These are phyloP conservation scores for Clonostachys solani DNA, from an alignment of 2,329 filamentous ascomycete species.

Conservation along the genomic window DNA sequence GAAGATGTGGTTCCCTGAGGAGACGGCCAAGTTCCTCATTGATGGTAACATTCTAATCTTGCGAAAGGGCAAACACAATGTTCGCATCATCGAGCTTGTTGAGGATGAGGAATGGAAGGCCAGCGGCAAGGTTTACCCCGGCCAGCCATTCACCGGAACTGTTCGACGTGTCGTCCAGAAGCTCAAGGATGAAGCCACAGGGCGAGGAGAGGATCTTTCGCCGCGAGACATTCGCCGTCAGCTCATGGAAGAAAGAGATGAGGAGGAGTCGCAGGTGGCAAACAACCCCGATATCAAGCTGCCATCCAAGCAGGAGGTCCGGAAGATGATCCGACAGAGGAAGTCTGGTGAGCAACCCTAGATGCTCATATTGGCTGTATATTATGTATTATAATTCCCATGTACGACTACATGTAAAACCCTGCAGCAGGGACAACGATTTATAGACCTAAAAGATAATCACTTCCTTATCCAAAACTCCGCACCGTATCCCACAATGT, in stretches of 20 bases:
- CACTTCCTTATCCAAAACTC: neutral
- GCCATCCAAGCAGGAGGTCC: constrained; percentile 26
- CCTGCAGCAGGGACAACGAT: neutral
- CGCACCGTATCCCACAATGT: constrained; percentile 1
- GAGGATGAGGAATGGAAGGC: constrained; percentile 47
- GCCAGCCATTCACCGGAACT: constrained; percentile 44
- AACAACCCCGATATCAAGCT: constrained; percentile 36
- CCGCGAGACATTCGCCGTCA: constrained; percentile 16
- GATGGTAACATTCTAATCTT: constrained; percentile 55
- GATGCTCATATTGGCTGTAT: constrained; percentile 1
- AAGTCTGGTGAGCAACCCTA: no score
- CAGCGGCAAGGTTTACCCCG: constrained; percentile 47
- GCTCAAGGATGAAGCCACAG: constrained; percentile 26
- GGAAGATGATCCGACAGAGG: constrained; percentile 6
- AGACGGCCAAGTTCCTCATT: constrained; percentile 58
- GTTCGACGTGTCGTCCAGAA: constrained; percentile 36
- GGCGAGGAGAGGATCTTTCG: constrained; percentile 17
- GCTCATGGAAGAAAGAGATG: constrained; percentile 15
- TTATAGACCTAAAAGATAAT: no score
- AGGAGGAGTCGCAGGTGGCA: constrained; percentile 14
- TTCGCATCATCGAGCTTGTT: constrained; percentile 57
- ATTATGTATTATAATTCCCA: constrained; percentile 9
- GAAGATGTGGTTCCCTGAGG: constrained; percentile 50
- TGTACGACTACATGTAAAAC: constrained; percentile 9
- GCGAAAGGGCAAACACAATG: constrained; percentile 59